Evolutionary conservation across 2,329 filamentous ascomycete genomes (phyloP).

Genomic region (Pseudogymnoascus sp.): DNA sequence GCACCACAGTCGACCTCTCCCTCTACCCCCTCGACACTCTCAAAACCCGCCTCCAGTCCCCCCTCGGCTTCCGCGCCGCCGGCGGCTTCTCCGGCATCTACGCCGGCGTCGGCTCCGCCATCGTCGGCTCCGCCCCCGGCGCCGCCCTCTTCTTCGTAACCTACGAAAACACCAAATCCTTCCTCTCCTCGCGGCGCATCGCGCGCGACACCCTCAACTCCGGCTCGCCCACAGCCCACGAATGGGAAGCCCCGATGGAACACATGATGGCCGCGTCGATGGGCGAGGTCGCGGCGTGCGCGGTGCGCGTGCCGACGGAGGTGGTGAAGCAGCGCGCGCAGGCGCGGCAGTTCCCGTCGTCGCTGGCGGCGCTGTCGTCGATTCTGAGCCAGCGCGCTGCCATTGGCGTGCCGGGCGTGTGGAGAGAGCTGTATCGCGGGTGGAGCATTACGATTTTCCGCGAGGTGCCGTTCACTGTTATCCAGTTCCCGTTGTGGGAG

Average conservation of each 20-base stretch:
- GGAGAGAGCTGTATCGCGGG: constrained; percentile 81
- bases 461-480: constrained; percentile 93
- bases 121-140: constrained; percentile 86
- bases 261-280: constrained; percentile 83
- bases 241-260: constrained; percentile 33
- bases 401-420: constrained; percentile 51
- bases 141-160: constrained; percentile 97
- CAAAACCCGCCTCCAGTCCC: constrained; percentile 92
- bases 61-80: constrained; percentile 65
- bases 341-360: constrained; percentile 71
- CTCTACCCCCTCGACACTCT: constrained; percentile 98
- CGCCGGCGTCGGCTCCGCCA: constrained; percentile 78
- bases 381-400: constrained; percentile 50
- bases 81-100: constrained; percentile 92
- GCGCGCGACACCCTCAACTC: constrained; percentile 26
- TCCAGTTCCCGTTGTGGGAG: constrained; percentile 98
- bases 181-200: constrained; percentile 33
- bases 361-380: constrained; percentile 56
- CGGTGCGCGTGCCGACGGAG: constrained; percentile 87
- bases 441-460: constrained; percentile 89
- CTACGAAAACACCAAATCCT: constrained; percentile 68
- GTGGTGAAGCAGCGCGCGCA: constrained; percentile 96
- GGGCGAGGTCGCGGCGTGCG: constrained; percentile 87
- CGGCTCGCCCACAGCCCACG: constrained; percentile 26
- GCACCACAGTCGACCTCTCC: constrained; percentile 91